Percentiles rank a stretch among this genome's conserved stretches.
phyloP scores from a whole-genome alignment of 2,329 filamentous ascomycete species.

The Hypoxylon sp. region DNA sequence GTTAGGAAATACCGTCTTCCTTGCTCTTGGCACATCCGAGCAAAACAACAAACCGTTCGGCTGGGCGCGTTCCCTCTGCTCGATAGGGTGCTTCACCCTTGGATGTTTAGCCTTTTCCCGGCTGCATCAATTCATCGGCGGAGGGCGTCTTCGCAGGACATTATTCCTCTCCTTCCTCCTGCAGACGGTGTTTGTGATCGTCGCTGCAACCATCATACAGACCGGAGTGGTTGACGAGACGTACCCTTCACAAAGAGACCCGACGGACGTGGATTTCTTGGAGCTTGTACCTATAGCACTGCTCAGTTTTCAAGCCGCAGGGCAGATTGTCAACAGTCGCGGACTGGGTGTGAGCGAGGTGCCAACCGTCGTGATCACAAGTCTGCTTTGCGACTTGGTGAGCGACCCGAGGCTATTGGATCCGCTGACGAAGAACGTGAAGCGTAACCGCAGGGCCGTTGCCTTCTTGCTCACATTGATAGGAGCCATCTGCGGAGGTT shows the following conservation, averaged over 20 bases:
- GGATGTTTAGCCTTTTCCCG: slow-evolving; percentile 52
- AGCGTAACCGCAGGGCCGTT: slow-evolving; percentile 58
- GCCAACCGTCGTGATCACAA: slow-evolving; percentile 65
- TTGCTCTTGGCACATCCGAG: slow-evolving; percentile 52
- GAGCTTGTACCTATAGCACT: slow-evolving; percentile 51
- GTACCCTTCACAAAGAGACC: slow-evolving; percentile 41
- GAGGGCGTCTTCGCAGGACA: slow-evolving; percentile 42
- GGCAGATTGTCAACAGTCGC: slow-evolving; percentile 63
- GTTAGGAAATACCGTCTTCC: slow-evolving; percentile 53
- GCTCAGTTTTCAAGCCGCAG: slow-evolving; percentile 63
- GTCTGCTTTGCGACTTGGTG: slow-evolving; percentile 62
- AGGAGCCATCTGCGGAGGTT: slow-evolving; percentile 58
- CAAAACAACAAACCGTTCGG: slow-evolving; percentile 52
- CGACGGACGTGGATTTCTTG: slow-evolving; percentile 39
- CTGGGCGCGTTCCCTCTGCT: slow-evolving; percentile 54
- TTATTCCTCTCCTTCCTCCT: slow-evolving; percentile 42
- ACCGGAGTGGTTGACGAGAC: slow-evolving; percentile 42
- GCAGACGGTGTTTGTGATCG: slow-evolving; percentile 42
- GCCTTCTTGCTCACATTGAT: slow-evolving; percentile 55
- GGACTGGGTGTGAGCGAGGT: slow-evolving; percentile 62
- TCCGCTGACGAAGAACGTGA: slow-evolving; percentile 54
- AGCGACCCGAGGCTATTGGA: slow-evolving; percentile 60
- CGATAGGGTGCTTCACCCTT: slow-evolving; percentile 53
- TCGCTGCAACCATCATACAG: slow-evolving; percentile 44
- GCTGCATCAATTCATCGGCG: slow-evolving; percentile 44